Evolutionary conservation across 106 monocot genomes (phyloP).

Genomic region (Agapanthus africanus): DNA sequence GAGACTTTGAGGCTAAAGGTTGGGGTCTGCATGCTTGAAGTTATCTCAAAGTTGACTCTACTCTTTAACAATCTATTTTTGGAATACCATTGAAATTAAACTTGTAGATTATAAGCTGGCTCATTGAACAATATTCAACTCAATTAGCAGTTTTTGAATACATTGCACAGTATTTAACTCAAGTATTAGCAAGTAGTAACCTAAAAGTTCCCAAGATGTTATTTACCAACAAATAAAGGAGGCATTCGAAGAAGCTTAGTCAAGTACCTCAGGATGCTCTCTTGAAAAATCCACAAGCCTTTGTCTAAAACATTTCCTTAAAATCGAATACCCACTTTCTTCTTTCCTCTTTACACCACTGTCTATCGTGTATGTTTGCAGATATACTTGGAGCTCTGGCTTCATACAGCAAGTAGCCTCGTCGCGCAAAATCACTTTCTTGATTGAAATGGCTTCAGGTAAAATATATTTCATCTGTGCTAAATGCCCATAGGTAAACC

Average conservation of each 20-base stretch:
- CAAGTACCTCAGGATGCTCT: conserved; percentile 46
- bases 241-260: not conserved
- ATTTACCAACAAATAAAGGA: too few species aligned
- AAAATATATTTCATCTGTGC: conserved; percentile 53
- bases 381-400: conserved; percentile 45
- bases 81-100: too few species aligned
- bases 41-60: too few species aligned
- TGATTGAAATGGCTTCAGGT: conserved; percentile 50
- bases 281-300: conserved; percentile 39
- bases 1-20: too few species aligned
- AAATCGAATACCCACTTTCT: conserved; percentile 25
- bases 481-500: conserved; percentile 50
- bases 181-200: too few species aligned
- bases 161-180: too few species aligned
- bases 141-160: too few species aligned
- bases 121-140: too few species aligned
- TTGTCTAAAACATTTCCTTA: conserved; percentile 47
- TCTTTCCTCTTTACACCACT: conserved; percentile 15
- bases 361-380: conserved; percentile 25
- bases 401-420: conserved; percentile 58
- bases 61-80: too few species aligned
- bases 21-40: too few species aligned
- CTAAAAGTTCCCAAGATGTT: too few species aligned
- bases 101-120: too few species aligned
- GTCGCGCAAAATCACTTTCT: conserved; percentile 54